Percentiles rank a stretch among this genome's conserved stretches.
phyloP scores from a whole-genome alignment of 2,329 filamentous ascomycete genomes.

The Claviceps sp. region DNA sequence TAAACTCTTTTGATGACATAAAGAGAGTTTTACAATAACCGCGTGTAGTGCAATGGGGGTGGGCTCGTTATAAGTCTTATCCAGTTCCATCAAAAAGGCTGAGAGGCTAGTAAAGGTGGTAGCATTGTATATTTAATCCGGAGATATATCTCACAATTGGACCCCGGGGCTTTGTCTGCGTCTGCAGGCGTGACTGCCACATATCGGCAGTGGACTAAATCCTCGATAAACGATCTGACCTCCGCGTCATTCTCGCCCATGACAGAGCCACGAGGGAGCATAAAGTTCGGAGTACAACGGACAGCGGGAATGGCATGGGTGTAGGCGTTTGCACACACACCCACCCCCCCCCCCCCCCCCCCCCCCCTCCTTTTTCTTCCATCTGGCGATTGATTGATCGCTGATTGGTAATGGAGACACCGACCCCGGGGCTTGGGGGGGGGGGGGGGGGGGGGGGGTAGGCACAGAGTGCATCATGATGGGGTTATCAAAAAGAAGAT shows the following conservation, averaged over 20 bases:
- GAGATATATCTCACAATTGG: conserved; percentile 7
- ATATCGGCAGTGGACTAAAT: conserved; percentile 10
- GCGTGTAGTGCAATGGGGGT: conserved; percentile 4
- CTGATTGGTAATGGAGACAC: too few relatives aligned
- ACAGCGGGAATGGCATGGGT: background rate
- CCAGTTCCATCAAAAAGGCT: conserved; percentile 1
- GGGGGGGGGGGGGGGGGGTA: background rate
- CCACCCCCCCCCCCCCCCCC: background rate
- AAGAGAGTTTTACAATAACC: background rate
- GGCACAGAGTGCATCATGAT: background rate
- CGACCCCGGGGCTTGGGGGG: background rate
- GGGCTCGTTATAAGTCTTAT: conserved; percentile 8
- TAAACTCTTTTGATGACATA: conserved; percentile 6
- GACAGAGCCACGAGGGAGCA: background rate
- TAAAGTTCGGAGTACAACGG: background rate
- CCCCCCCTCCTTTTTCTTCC: too few relatives aligned
- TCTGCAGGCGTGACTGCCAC: conserved; percentile 8
- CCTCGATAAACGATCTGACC: conserved; percentile 5
- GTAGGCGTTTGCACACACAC: background rate
- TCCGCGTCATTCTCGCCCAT: conserved; percentile 2
- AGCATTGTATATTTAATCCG: conserved; percentile 11
- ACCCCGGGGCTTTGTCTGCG: conserved; percentile 3
- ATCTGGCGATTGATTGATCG: too few relatives aligned
- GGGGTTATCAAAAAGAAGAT: background rate
- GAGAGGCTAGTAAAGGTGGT: conserved; percentile 1